Conservation (phyloP, 2,329 filamentous ascomycete species). For the Pyrenophora seminiperda region DNA sequence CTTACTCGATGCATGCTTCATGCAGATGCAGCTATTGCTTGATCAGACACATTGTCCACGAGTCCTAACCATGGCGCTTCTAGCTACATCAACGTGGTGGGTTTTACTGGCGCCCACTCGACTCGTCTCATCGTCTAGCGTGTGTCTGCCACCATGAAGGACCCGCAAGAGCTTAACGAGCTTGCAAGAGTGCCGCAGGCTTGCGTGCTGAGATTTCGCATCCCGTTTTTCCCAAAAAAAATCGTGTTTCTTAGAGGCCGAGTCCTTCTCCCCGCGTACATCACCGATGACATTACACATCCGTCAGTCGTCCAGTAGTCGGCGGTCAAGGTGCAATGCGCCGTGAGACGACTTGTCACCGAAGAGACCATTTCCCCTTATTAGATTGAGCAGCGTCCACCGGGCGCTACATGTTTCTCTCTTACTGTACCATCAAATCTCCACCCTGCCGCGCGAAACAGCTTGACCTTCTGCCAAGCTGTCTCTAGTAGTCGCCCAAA, state of each 20-base stretch:
- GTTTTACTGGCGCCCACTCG: slow-evolving; percentile 23
- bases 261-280: slow-evolving; percentile 19
- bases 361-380: slow-evolving; percentile 18
- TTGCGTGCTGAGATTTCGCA: slow-evolving; percentile 23
- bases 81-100: slow-evolving; percentile 33
- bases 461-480: slow-evolving; percentile 25
- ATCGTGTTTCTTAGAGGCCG: slow-evolving; percentile 16
- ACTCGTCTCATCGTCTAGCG: slow-evolving; percentile 26
- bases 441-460: slow-evolving; percentile 41
- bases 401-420: slow-evolving; percentile 14
- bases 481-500: slow-evolving; percentile 32
- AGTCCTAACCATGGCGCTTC: slow-evolving; percentile 28
- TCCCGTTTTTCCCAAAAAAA: slow-evolving; percentile 24
- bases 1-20: slow-evolving; percentile 18
- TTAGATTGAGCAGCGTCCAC: slow-evolving; percentile 14
- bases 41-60: slow-evolving; percentile 30
- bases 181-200: slow-evolving; percentile 23
- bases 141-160: slow-evolving; percentile 14
- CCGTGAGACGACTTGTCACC: slow-evolving; percentile 21
- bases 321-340: not conserved
- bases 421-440: slow-evolving; percentile 25
- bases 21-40: slow-evolving; percentile 12
- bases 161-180: slow-evolving; percentile 20
- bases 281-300: slow-evolving; percentile 24
- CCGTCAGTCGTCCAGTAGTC: slow-evolving; percentile 12